Conservation (phyloP, 2,329 filamentous ascomycete species). For the Stromatinia cepivora region DNA sequence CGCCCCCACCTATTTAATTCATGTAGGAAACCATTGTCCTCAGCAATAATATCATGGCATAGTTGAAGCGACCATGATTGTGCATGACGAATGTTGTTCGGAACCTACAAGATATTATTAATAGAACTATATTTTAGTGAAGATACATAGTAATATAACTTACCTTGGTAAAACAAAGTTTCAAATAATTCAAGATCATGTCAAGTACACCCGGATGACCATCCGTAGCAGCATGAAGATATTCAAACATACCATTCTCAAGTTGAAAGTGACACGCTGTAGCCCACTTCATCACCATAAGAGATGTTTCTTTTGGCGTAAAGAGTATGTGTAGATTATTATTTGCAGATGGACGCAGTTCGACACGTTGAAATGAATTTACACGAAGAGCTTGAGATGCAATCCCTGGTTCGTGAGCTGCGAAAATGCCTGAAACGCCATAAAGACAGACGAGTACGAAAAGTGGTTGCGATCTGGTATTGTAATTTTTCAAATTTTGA, state of each 20-base stretch:
- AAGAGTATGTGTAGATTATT: neutral
- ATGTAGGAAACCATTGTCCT: neutral
- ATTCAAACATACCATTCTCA: neutral
- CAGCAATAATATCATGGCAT: neutral
- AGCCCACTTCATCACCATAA: neutral
- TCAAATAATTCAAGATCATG: neutral
- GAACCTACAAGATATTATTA: neutral
- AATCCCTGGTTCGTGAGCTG: neutral
- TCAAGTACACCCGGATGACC: neutral
- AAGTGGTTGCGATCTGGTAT: neutral
- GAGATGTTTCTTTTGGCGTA: neutral
- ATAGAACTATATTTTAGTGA: too few relatives aligned
- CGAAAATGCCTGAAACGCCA: neutral
- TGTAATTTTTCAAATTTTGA: neutral
- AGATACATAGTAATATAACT: too few relatives aligned
- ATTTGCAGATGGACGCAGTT: neutral
- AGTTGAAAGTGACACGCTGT: neutral
- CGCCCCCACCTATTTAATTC: neutral
- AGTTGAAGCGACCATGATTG: neutral
- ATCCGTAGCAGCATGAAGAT: neutral
- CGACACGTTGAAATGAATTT: neutral
- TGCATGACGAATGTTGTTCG: neutral
- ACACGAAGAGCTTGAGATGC: neutral
- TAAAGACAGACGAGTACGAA: conserved; percentile 7
- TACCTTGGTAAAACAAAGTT: too few relatives aligned